Base-by-base conservation (phyloP, 352 stramenopile genomes). In the Phytophthora litchii region DNA sequence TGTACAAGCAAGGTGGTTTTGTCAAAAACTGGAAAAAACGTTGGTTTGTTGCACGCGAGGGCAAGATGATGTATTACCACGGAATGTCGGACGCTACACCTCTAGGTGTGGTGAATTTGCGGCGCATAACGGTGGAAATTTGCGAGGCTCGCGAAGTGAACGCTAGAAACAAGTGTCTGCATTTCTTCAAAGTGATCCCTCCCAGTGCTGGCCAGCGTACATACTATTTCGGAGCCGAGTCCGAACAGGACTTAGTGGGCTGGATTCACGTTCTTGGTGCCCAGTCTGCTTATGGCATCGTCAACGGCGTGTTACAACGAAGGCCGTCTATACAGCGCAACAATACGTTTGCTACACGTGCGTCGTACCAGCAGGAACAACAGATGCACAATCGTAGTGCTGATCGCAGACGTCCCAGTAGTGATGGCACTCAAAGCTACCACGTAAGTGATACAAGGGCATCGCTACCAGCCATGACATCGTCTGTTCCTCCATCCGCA, bases 11-110 rank as follows among this genome's bases (percentile, higher is more conserved):
- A 58, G 85, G 81, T 31, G 85, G 85, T 2, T 91, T 94, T 21
- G 76, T 94, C 19, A 88, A 89, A 43, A 92, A 88, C 67, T 94
- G 85, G 85, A 94, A 91, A 57, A 86, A 86, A 38, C 74, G 85
- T 38, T 94, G 85, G 85, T 92, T 92, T 63, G 83, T 94, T 8
- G 80, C 83, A 14, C 80, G 79, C 7, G 85, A 92, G 34, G 83
- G 83, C 4, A 87, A 88, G 50, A 77, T 94, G 47, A 92, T 80
- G 70, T 94, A 91, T 46, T 94, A 87, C 25, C 63, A 83, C 21
- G 76, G 64, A 11, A 70, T 80, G 5, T 80, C 78, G 2, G 82
- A 92, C 35, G 76, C 78, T 12, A 91, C 80, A 42, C 83, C 85
- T 16, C 58, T 90, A n/a, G 83, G 83, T 2, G 71, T 76, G 11